A percentile compares a stretch with the other conserved stretches of the same genome.
Evolutionary conservation across 2,329 filamentous ascomycete genomes (phyloP).

Genomic region (Aureobasidium pullulans): DNA sequence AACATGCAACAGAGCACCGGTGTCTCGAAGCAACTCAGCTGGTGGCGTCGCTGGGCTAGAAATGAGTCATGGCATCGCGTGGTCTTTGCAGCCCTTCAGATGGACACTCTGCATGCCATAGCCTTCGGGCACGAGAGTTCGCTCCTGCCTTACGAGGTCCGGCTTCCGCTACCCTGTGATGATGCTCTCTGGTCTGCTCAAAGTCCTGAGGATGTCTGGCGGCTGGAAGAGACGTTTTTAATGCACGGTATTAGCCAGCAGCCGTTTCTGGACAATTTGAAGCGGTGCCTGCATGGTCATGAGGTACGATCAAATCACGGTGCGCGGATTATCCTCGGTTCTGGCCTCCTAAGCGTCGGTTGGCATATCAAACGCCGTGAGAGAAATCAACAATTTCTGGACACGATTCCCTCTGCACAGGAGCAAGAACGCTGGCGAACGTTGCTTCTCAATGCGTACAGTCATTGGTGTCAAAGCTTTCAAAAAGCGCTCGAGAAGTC

Average conservation of each 20-base stretch:
- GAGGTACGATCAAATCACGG: constrained; percentile 84
- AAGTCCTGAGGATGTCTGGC: constrained; percentile 73
- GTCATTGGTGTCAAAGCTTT: constrained; percentile 86
- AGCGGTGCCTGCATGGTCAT: constrained; percentile 73
- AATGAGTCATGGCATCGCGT: constrained; percentile 81
- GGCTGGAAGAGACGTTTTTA: constrained; percentile 70
- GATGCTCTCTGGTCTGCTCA: constrained; percentile 85
- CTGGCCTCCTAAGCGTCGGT: constrained; percentile 80
- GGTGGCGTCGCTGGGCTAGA: constrained; percentile 91
- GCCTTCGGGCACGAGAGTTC: constrained; percentile 96
- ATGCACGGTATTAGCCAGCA: constrained; percentile 75
- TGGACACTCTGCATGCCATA: constrained; percentile 88
- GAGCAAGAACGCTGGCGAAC: constrained; percentile 85
- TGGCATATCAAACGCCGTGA: constrained; percentile 97
- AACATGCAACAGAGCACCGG: background rate
- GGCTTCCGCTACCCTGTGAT: constrained; percentile 80
- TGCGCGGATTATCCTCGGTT: constrained; percentile 83
- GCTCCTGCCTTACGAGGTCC: constrained; percentile 93
- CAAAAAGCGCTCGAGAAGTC: constrained; percentile 64
- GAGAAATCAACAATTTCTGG: constrained; percentile 80
- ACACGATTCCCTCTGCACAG: constrained; percentile 69
- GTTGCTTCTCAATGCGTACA: constrained; percentile 75
- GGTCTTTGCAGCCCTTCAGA: constrained; percentile 84
- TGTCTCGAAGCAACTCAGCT: constrained; percentile 43
- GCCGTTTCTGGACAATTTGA: constrained; percentile 83